A percentile compares a stretch with the other conserved stretches of the same genome.
Conservation (phyloP, 2,329 filamentous ascomycete genomes). For the Diaporthe citri region DNA sequence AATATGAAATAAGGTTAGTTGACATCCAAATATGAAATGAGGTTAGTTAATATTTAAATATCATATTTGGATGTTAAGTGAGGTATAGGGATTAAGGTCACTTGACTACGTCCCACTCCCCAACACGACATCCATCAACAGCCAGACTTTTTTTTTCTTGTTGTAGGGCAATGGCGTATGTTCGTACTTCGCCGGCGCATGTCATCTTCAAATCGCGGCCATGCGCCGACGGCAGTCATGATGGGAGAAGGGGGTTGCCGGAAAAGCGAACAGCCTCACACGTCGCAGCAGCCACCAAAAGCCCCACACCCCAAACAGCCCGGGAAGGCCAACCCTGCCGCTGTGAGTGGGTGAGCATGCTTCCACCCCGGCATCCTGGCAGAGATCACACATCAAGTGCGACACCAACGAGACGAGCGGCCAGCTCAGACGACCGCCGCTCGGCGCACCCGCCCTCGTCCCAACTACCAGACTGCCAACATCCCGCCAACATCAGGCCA, state of each 20-base stretch:
- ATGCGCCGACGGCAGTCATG: not conserved
- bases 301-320: not conserved
- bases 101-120: too few relatives aligned
- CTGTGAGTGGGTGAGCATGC: not conserved
- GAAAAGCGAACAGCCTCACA: conserved; percentile 5
- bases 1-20: too few relatives aligned
- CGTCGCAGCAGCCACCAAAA: conserved; percentile 8
- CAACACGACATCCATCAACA: not conserved
- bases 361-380: conserved; percentile 17
- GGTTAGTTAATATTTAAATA: too few relatives aligned
- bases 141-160: not conserved
- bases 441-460: conserved; percentile 15
- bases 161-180: not conserved
- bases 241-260: not conserved
- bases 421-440: conserved; percentile 4
- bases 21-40: too few relatives aligned
- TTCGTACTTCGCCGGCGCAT: not conserved
- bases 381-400: conserved; percentile 38
- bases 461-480: not conserved
- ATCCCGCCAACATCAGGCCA: conserved; percentile 19
- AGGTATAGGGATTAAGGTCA: too few relatives aligned
- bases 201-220: not conserved
- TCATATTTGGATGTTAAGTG: too few relatives aligned
- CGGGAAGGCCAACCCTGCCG: not conserved
- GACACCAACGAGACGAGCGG: conserved; percentile 29